These are phyloP conservation scores for Russula virescens DNA, from an alignment of 768 basidiomycete species.

Conservation along the genomic window DNA sequence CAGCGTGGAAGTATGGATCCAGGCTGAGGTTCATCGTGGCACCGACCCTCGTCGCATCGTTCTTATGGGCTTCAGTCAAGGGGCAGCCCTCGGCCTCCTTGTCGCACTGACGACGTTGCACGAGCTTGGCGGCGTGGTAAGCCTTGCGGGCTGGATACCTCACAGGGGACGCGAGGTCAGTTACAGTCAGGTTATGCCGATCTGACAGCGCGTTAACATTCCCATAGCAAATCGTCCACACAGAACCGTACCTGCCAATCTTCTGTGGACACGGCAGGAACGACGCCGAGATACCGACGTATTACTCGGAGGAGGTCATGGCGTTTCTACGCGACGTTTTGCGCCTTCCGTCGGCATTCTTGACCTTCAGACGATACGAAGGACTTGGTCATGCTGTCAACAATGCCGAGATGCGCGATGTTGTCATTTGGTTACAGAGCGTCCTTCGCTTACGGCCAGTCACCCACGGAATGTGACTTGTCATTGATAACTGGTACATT, in stretches of 20 bases:
- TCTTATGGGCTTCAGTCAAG: slow-evolving; percentile 42
- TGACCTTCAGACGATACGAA: slow-evolving; percentile 31
- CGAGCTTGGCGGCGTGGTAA: slow-evolving; percentile 40
- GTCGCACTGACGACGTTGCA: slow-evolving; percentile 37
- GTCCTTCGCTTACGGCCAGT: slow-evolving; percentile 11
- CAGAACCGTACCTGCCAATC: slow-evolving; percentile 34
- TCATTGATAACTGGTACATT: not conserved
- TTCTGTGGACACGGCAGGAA: slow-evolving; percentile 40
- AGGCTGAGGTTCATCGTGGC: slow-evolving; percentile 35
- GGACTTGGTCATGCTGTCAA: slow-evolving; percentile 34
- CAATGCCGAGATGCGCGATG: slow-evolving; percentile 33
- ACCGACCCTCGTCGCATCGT: slow-evolving; percentile 35
- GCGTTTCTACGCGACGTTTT: slow-evolving; percentile 32
- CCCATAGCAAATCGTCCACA: slow-evolving; percentile 32
- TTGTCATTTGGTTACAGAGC: slow-evolving; percentile 30
- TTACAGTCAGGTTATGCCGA: not conserved
- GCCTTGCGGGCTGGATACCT: slow-evolving; percentile 44
- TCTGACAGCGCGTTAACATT: not conserved
- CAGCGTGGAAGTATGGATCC: slow-evolving; percentile 35
- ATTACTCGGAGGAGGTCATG: slow-evolving; percentile 32
- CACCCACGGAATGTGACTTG: not conserved
- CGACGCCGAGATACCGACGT: slow-evolving; percentile 36
- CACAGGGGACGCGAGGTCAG: slow-evolving; percentile 33
- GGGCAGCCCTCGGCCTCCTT: slow-evolving; percentile 37
- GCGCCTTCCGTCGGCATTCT: slow-evolving; percentile 23